Evolutionary conservation across 768 basidiomycete species (phyloP), one percentile per base, ranked within the genome.

Genomic region (Leccinum longicurvipes): DNA sequence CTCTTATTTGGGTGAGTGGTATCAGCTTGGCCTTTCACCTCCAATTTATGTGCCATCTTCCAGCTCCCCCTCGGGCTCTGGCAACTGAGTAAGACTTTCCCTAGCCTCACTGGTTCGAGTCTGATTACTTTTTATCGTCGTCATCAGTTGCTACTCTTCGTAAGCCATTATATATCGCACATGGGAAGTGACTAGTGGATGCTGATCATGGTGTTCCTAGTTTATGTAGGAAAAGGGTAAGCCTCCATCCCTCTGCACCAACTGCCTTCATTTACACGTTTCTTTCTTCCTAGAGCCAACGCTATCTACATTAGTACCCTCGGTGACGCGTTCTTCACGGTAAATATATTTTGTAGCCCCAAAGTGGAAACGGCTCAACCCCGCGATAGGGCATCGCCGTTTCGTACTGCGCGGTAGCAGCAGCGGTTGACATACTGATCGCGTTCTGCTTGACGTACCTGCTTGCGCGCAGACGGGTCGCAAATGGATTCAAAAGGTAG

Each of bases 1-100:
- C 54, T n/a, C 19, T 55, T 6, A 5, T 55, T n/a, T 55, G 54
- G 54, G 54, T 55, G 9, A 44, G 54, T 7, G 15, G 21, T 45
- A 5, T 27, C 1, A 21, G 4, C 6, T 17, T 17, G 24, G 41
- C 6, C 4, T 27, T 5, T 39, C 39, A 27, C 34, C 2, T 5
- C 24, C 29, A 42, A 15, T 25, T 42, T 5, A 55, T 21, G 12
- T 25, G 8, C 3, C 34, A 31, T 23, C 8, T 31, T 24, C 10
- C 10, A 55, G 54, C 42, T 55, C 27, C 48, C 54, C 7, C 24
- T 55, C 6, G 54, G 41, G 9, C 39, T 49, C 6, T 54, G 19
- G 47, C 53, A 54, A 6, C 41, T 55, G 21, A 42, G 49, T 55
- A 50, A 55, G 49, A 45, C n/a, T 27, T 51, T 28, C 32, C 10